These are phyloP conservation scores for Picocystis sp. DNA, from an alignment of 163 green algal genomes.

Conservation along the genomic window DNA sequence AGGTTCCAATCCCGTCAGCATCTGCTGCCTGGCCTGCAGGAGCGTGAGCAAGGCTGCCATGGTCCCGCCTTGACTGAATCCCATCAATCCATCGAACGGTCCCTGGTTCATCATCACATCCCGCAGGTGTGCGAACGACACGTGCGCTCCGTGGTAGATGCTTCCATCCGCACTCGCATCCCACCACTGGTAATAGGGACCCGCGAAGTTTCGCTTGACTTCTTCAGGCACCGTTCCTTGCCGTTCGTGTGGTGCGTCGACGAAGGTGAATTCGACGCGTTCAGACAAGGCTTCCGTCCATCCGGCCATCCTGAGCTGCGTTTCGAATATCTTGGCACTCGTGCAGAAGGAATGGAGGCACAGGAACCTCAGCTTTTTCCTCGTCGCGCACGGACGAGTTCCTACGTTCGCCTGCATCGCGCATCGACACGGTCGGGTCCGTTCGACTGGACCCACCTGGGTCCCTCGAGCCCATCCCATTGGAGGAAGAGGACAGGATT, in stretches of 20 bases:
- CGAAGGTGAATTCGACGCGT: conserved; percentile 28
- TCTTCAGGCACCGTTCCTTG: conserved; percentile 36
- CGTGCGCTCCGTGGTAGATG: conserved; percentile 22
- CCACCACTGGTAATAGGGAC: conserved; percentile 40
- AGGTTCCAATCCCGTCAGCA: too few species aligned
- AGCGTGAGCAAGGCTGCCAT: too few species aligned
- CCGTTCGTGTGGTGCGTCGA: conserved; percentile 38
- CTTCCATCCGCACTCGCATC: background rate
- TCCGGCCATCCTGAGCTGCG: conserved; percentile 16
- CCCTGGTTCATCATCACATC: conserved; percentile 17
- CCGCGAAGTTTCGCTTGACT: conserved; percentile 30
- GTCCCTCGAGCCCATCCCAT: too few species aligned
- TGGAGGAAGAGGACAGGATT: too few species aligned
- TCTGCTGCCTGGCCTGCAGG: too few species aligned
- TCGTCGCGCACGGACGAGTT: too few species aligned
- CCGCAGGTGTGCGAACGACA: conserved; percentile 13
- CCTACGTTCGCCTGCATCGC: too few species aligned
- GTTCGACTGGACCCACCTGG: too few species aligned
- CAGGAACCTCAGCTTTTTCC: conserved; percentile 18
- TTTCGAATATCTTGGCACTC: conserved; percentile 22
- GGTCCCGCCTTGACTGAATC: conserved; percentile 26
- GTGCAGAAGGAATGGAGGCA: conserved; percentile 32
- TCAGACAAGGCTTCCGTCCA: conserved; percentile 24
- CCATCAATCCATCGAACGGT: conserved; percentile 41
- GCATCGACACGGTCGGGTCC: too few species aligned